Conservation (phyloP, 1,284 basidiomycete genomes). For the Tilletia indica region DNA sequence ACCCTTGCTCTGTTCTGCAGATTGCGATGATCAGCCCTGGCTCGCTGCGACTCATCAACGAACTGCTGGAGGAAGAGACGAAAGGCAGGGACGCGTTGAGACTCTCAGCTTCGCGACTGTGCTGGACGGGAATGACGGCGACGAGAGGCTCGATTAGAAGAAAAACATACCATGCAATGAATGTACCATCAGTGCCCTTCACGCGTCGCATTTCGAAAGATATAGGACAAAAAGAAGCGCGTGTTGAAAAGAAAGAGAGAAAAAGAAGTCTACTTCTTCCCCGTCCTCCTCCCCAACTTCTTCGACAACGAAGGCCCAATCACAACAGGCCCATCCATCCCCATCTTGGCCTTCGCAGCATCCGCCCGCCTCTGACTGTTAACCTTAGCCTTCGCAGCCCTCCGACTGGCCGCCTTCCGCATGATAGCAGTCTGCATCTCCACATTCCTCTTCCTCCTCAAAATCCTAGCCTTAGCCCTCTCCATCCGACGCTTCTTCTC, state of each 20-base stretch:
- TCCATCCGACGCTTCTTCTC: background rate
- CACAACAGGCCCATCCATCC: background rate
- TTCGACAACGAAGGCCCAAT: background rate
- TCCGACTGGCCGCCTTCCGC: constrained; percentile 11
- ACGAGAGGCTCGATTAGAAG: constrained; percentile 36
- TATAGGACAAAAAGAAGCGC: too few species aligned
- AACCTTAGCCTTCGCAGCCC: background rate
- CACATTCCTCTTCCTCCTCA: constrained; percentile 6
- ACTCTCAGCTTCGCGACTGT: constrained; percentile 59
- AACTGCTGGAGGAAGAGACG: constrained; percentile 76
- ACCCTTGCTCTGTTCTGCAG: constrained; percentile 58
- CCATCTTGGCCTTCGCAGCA: background rate
- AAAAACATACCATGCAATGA: too few species aligned
- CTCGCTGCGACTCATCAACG: constrained; percentile 83
- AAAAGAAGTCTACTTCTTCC: background rate
- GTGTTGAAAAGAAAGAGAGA: background rate
- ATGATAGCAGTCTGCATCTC: constrained; percentile 13
- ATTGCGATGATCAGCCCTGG: constrained; percentile 87
- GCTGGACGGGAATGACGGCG: constrained; percentile 41
- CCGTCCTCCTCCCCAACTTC: background rate
- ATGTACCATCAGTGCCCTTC: too few species aligned
- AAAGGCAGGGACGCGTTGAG: constrained; percentile 71
- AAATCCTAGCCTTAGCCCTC: background rate
- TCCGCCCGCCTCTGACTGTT: background rate
- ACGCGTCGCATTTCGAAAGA: background rate